These are phyloP conservation scores for Leccinum disarticulatum DNA, from an alignment of 768 basidiomycete species.

Conservation along the genomic window DNA sequence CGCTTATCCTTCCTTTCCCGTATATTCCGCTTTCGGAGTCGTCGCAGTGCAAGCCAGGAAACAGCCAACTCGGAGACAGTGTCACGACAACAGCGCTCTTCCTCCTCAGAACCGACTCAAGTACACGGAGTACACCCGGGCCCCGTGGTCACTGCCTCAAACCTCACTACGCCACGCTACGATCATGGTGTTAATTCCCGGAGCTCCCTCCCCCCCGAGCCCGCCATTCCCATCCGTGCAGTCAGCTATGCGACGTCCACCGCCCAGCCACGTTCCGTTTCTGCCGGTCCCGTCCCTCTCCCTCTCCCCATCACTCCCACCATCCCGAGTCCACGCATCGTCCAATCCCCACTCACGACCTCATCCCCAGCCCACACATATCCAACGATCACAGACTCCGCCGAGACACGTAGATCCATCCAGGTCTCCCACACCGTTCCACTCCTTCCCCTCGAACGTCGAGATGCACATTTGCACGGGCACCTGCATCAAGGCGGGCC, in stretches of 20 bases:
- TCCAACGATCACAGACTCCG: not conserved
- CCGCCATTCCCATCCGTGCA: not conserved
- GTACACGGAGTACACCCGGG: not conserved
- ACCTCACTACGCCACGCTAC: not conserved
- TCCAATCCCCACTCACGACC: not conserved
- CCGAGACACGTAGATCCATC: not conserved
- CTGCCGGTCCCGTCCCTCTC: not conserved
- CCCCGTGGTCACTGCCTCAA: not conserved
- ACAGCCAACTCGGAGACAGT: not conserved
- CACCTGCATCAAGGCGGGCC: not conserved
- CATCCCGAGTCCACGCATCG: not conserved
- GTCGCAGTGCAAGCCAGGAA: constrained; percentile 6
- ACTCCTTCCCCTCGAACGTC: not conserved
- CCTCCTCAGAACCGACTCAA: not conserved
- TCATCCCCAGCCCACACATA: not conserved
- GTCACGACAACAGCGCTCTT: not conserved
- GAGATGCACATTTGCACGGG: not conserved
- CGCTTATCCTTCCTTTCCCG: constrained; percentile 20
- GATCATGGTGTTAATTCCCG: not conserved
- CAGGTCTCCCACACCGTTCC: not conserved
- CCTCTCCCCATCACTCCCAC: not conserved
- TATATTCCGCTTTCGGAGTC: constrained; percentile 17
- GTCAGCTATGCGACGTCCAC: not conserved
- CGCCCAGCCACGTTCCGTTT: not conserved
- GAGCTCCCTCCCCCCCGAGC: not conserved